A percentile compares a stretch with the other conserved stretches of the same genome.
These are phyloP conservation scores for Stentor roeselii DNA, from an alignment of 73 alveolate genomes.

Conservation along the genomic window DNA sequence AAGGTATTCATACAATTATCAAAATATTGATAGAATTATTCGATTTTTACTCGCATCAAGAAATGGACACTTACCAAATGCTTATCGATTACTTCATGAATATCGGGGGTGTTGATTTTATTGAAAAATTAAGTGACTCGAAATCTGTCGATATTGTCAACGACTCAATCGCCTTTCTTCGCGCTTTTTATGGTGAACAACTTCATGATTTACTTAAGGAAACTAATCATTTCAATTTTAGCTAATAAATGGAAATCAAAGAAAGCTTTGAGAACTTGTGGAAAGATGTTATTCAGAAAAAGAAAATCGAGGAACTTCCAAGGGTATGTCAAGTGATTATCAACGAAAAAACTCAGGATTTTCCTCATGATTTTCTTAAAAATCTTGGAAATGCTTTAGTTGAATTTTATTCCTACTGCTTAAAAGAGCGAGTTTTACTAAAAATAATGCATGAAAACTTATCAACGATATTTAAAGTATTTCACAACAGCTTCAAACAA, in stretches of 20 bases:
- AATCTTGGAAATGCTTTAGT: not conserved
- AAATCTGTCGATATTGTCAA: not conserved
- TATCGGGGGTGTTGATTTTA: not conserved
- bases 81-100: not conserved
- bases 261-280: not conserved
- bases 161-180: not conserved
- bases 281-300: not conserved
- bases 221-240: too few species aligned
- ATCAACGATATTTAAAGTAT: not conserved
- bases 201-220: not conserved
- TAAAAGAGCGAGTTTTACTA: not conserved
- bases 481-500: not conserved
- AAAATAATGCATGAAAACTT: not conserved
- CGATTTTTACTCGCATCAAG: too few species aligned
- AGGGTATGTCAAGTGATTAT: not conserved
- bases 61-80: too few species aligned
- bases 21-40: too few species aligned
- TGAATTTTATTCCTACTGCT: not conserved
- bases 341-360: not conserved
- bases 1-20: too few species aligned
- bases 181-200: not conserved
- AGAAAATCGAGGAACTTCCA: not conserved
- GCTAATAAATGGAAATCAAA: not conserved
- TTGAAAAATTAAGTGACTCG: not conserved
- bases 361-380: not conserved